phyloP scores from a whole-genome alignment of 2,329 filamentous ascomycete genomes.

The Colletotrichum simmondsii region DNA sequence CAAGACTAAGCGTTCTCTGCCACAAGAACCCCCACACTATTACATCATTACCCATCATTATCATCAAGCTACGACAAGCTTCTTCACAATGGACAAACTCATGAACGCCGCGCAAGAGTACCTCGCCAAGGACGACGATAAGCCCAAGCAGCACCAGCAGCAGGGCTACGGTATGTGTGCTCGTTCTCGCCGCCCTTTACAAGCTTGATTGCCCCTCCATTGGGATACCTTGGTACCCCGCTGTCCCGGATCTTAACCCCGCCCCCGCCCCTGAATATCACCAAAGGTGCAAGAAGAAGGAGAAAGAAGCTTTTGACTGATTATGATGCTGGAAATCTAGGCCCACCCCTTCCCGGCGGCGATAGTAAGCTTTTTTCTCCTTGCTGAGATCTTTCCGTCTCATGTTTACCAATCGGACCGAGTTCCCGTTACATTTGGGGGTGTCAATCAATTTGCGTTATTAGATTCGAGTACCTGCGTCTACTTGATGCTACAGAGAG shows the following conservation, averaged over 20 bases:
- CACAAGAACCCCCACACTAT: not conserved
- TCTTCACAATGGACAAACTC: conserved; percentile 49
- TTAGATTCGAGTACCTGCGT: not conserved
- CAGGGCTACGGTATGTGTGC: conserved; percentile 21
- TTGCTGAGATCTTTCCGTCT: not conserved
- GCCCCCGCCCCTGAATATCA: conserved; percentile 10
- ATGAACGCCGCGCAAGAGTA: conserved; percentile 48
- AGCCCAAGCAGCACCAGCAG: conserved; percentile 38
- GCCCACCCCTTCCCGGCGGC: conserved; percentile 35
- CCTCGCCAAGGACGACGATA: conserved; percentile 43
- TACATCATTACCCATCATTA: not conserved
- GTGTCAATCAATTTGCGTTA: not conserved
- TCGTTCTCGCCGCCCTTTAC: not conserved
- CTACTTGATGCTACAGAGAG: not conserved
- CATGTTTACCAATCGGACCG: not conserved
- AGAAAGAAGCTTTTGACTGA: conserved; percentile 19
- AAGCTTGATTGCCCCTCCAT: not conserved
- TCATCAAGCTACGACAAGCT: not conserved
- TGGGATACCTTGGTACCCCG: conserved; percentile 23
- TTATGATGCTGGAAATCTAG: not conserved
- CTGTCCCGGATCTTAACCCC: conserved; percentile 10
- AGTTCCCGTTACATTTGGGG: not conserved
- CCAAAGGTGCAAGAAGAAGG: too few species aligned
- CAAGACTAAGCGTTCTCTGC: not conserved
- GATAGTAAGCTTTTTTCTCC: conserved; percentile 41